These are phyloP conservation scores for Chaetomium tenue DNA, from an alignment of 495 filamentous ascomycete species.

Conservation along the genomic window DNA sequence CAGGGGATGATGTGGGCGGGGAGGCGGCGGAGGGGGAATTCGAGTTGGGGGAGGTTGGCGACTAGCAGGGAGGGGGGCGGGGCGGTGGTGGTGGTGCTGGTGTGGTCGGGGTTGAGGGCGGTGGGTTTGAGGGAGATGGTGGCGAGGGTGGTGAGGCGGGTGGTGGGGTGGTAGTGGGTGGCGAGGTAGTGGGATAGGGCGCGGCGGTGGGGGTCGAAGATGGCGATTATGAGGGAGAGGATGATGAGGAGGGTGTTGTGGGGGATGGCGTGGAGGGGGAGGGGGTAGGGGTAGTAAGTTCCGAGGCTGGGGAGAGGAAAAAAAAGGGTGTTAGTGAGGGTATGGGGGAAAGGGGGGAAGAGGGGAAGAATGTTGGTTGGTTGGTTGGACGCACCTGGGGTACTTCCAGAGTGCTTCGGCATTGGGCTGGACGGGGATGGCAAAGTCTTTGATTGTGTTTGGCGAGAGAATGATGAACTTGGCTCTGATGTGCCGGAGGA, in stretches of 20 bases:
- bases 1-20: slow-evolving; percentile 49
- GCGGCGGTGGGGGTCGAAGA: slow-evolving; percentile 26
- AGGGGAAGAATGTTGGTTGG: neutral
- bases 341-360: neutral
- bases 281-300: neutral
- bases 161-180: slow-evolving; percentile 11
- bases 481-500: slow-evolving; percentile 38
- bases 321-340: slow-evolving; percentile 22
- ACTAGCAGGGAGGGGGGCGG: slow-evolving; percentile 25
- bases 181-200: slow-evolving; percentile 19
- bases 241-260: slow-evolving; percentile 22
- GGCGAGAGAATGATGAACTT: slow-evolving; percentile 24
- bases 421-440: neutral
- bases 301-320: neutral
- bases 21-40: slow-evolving; percentile 35
- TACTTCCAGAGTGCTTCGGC: slow-evolving; percentile 1
- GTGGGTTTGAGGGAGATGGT: neutral
- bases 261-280: neutral
- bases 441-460: slow-evolving; percentile 9
- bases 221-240: slow-evolving; percentile 21
- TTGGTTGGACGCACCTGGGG: slow-evolving; percentile 6
- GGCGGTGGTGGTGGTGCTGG: no score
- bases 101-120: neutral
- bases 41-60: slow-evolving; percentile 31
- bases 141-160: slow-evolving; percentile 14